Evolutionary conservation across 1,284 basidiomycete genomes (phyloP), one percentile per base, ranked within the genome.

Genomic region (Irpex rosettiformis): DNA sequence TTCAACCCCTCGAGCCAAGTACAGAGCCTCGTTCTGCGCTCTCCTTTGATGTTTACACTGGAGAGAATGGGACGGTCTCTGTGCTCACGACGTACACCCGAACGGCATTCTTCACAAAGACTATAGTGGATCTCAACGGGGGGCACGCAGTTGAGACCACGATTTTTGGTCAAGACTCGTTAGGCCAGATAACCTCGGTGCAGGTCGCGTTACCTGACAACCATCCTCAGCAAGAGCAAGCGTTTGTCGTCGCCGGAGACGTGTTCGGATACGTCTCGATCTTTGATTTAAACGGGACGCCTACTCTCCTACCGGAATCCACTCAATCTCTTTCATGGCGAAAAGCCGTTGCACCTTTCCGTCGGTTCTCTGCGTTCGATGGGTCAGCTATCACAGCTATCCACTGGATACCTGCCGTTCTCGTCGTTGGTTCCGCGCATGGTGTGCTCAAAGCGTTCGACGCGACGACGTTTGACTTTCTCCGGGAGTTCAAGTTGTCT

Each of bases 391-490:
- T 92, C 24, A 86, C 83, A 2, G 78, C 84, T 5, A 73, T 93
- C n/a, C 77, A 82, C 1, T 84, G 84, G 76, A 85, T 83, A 60
- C 73, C 79, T 1, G 66, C 78, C 8, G 75, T 83, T 2, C 73
- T 91, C 47, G 79, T 84, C 24, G 85, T 86, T 0, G 88, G 90
- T 28, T 86, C 85, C 13, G 77, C 81, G 1, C 74, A 79, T 6
- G 93, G 93, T 3, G 76, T 77, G 3, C 79, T 88, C 18, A 78
- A 76, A 21, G 77, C 88, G 10, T 91, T 85, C 73, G 88, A 93
- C 64, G 79, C 83, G 1, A 75, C 93, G 56, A 86, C 84, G 0
- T 79, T 89, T 55, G 76, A 75, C 16, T 76, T 73, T 3, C 70
- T 88, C 57, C 80, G 82, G 51, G 77, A 73, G 52, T 86, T 93